Evolutionary conservation across 768 basidiomycete species (phyloP), one percentile per base, ranked within the genome.

Genomic region (Clitopilus passeckerianus): DNA sequence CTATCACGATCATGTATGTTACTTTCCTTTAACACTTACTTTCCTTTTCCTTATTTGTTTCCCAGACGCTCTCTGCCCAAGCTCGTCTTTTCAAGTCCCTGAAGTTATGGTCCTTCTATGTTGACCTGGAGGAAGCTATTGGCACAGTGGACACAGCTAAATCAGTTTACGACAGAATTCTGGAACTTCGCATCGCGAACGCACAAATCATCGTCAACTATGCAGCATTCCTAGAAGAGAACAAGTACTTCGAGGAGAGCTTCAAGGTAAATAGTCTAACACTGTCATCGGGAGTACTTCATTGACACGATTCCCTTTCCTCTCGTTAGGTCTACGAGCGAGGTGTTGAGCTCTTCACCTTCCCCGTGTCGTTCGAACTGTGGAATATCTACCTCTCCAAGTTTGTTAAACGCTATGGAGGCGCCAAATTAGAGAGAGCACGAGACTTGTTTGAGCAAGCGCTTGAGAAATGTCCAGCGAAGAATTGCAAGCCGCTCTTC

Each of bases 351-450:
- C 77, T 98, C 30, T 98, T 98, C 78, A 96, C 95, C 8, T 98
- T 93, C 80, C 97, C 97, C 0, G 87, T 98, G 61, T 95, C 94
- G 3, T 98, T 98, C 72, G 97, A 99, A 74, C 87, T 99, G 63
- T 98, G 97, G 96, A 98, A 99, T 71, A 97, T 97, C 57, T 99
- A 98, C 72, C 76, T 99, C 18, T 89, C 93, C 46, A 98, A 98
- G 74, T 99, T 99, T 71, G 84, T 95, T 60, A 95, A 93, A 73
- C 91, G 97, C 74, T 98, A 95, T 74, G 93, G 91, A 33, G 97
- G 97, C 5, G 81, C 88, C 44, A 99, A 98, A 73, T 76, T 99
- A 7, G 97, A 98, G 72, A 87, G 97, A 56, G 85, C 95, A n/a
- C 85, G 97, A 60, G 97, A 99, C 73, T 81, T 99, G 20, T 99